Percentiles rank a stretch among this genome's conserved stretches.
Conservation (phyloP, 139 green algal species). For the Trebouxia sp. region DNA sequence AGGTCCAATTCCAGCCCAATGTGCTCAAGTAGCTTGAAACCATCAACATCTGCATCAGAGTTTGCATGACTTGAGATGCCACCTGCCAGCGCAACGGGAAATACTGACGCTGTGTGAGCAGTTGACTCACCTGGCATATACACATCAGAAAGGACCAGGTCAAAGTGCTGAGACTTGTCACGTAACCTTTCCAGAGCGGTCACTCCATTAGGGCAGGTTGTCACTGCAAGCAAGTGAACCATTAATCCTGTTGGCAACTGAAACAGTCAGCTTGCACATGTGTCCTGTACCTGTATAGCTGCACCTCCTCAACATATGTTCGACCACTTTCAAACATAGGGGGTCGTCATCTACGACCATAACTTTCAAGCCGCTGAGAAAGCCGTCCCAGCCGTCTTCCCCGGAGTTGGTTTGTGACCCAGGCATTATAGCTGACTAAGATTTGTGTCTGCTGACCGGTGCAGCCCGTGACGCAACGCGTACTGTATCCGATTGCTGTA, state of each 20-base stretch:
- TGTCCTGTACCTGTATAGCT: constrained; percentile 77
- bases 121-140: constrained; percentile 86
- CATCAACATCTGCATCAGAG: constrained; percentile 88
- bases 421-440: constrained; percentile 22
- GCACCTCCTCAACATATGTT: constrained; percentile 87
- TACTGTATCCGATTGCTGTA: no score
- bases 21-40: constrained; percentile 92
- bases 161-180: constrained; percentile 67
- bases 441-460: not conserved
- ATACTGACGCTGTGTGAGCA: no score
- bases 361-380: constrained; percentile 64
- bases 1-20: constrained; percentile 93
- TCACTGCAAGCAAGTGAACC: constrained; percentile 40
- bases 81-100: no score
- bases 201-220: constrained; percentile 57
- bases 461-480: no score
- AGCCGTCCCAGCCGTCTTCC: constrained; percentile 38
- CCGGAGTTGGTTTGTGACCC: constrained; percentile 14
- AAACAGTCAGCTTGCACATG: not conserved
- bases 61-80: no score
- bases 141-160: constrained; percentile 96
- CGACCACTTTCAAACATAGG: constrained; percentile 90
- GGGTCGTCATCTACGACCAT: constrained; percentile 94
- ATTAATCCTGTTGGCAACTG: not conserved
- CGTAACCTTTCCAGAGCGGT: constrained; percentile 68